These are phyloP conservation scores for Gnetum montanum DNA, from an alignment of 75 land plant species.

Conservation along the genomic window DNA sequence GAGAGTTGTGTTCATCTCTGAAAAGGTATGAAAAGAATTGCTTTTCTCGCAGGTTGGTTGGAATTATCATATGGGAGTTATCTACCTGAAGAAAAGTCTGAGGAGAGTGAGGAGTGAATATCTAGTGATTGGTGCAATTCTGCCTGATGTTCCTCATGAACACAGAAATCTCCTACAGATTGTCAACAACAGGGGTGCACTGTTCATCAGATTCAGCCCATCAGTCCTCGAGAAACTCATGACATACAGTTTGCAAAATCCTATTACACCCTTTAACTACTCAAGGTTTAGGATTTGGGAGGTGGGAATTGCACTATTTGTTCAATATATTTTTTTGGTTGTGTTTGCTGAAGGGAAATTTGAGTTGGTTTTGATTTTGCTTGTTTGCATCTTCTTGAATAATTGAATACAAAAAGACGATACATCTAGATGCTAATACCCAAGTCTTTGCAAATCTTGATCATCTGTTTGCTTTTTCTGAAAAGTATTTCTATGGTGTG, in stretches of 20 bases:
- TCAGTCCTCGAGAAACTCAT: slow-evolving; percentile 22
- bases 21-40: too few relatives aligned
- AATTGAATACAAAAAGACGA: slow-evolving; percentile 3
- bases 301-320: too few relatives aligned
- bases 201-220: slow-evolving; percentile 31
- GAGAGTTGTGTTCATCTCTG: too few relatives aligned
- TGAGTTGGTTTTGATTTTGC: not conserved
- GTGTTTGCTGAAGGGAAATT: too few relatives aligned
- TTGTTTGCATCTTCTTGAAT: not conserved
- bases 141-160: slow-evolving; percentile 43
- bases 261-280: slow-evolving; percentile 41
- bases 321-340: too few relatives aligned
- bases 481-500: slow-evolving; percentile 5
- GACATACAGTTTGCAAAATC: slow-evolving; percentile 12
- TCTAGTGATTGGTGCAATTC: slow-evolving; percentile 34
- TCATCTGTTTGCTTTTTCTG: not conserved
- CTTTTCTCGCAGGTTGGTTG: too few relatives aligned
- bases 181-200: slow-evolving; percentile 33
- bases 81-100: slow-evolving; percentile 42
- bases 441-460: slow-evolving; percentile 9
- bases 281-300: slow-evolving; percentile 56
- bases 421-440: slow-evolving; percentile 11
- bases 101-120: slow-evolving; percentile 19
- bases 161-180: slow-evolving; percentile 25
- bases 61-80: slow-evolving; percentile 9